These are phyloP conservation scores for Glycyrrhiza uralensis DNA, from an alignment of 306 rosid species.

Conservation along the genomic window DNA sequence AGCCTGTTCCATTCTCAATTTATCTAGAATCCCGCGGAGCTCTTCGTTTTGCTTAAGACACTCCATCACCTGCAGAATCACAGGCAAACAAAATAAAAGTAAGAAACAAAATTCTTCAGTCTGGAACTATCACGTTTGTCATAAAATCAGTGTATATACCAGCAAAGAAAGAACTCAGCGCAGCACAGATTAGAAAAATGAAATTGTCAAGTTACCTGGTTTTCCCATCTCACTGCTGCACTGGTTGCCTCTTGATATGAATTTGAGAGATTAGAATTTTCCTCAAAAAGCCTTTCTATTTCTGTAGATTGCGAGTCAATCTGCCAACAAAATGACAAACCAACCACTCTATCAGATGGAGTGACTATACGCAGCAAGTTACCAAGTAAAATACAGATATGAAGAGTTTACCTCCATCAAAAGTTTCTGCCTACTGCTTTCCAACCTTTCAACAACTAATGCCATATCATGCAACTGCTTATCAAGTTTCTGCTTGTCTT, in stretches of 20 bases:
- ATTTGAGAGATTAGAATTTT: constrained; percentile 67
- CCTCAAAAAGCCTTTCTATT: constrained; percentile 92
- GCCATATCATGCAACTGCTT: constrained; percentile 94
- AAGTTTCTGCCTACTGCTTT: constrained; percentile 92
- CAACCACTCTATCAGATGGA: constrained; percentile 24
- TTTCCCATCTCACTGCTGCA: constrained; percentile 70
- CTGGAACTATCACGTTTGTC: constrained; percentile 6
- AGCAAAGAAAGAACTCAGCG: background rate
- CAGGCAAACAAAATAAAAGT: background rate
- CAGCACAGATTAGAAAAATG: background rate
- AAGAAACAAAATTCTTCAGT: background rate
- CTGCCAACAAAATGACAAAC: constrained; percentile 46
- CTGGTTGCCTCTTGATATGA: constrained; percentile 62
- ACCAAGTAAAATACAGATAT: constrained; percentile 1
- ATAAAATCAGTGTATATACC: background rate
- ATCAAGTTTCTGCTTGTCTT: constrained; percentile 84
- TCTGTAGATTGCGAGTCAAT: constrained; percentile 88
- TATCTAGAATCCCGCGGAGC: constrained; percentile 67
- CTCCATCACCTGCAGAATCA: constrained; percentile 68
- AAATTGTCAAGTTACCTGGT: constrained; percentile 54
- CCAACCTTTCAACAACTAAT: constrained; percentile 80
- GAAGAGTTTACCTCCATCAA: constrained; percentile 60
- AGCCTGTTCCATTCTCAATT: constrained; percentile 67
- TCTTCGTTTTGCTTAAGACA: constrained; percentile 90
- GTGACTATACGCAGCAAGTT: constrained; percentile 13